Evolutionary conservation across 306 rosid genomes (phyloP).

Genomic region (Abrus precatorius): DNA sequence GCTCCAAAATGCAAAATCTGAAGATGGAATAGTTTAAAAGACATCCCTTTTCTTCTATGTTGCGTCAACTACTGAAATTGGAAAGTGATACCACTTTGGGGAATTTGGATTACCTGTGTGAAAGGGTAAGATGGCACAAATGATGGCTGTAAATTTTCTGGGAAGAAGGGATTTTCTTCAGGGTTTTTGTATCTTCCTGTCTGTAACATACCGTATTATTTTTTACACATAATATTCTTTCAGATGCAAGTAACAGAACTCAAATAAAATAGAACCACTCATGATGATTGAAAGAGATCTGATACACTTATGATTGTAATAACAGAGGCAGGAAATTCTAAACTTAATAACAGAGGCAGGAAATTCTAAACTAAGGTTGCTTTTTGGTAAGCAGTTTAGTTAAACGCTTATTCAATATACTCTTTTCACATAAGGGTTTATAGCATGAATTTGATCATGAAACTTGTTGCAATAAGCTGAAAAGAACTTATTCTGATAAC

Average conservation of each 20-base stretch:
- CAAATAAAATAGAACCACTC: slow-evolving; percentile 25
- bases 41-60: slow-evolving; percentile 10
- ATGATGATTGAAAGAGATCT: slow-evolving; percentile 8
- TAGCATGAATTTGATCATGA: too few species aligned
- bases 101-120: slow-evolving; percentile 64
- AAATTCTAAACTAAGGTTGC: slow-evolving; percentile 10
- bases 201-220: slow-evolving; percentile 57
- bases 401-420: too few species aligned
- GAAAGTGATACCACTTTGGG: not conserved
- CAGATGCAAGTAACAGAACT: slow-evolving; percentile 7
- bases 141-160: slow-evolving; percentile 62
- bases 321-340: slow-evolving; percentile 30
- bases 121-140: slow-evolving; percentile 61
- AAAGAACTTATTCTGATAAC: too few species aligned
- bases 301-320: not conserved
- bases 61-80: slow-evolving; percentile 15
- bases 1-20: slow-evolving; percentile 81
- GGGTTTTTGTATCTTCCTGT: slow-evolving; percentile 84
- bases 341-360: slow-evolving; percentile 28
- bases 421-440: too few species aligned
- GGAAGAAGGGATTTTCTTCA: slow-evolving; percentile 86
- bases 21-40: slow-evolving; percentile 24
- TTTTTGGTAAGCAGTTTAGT: too few species aligned
- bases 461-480: too few species aligned
- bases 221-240: slow-evolving; percentile 8